Evolutionary conservation across 139 green algal species (phyloP).

Genomic region (Chlamydomonas sphaeroides): DNA sequence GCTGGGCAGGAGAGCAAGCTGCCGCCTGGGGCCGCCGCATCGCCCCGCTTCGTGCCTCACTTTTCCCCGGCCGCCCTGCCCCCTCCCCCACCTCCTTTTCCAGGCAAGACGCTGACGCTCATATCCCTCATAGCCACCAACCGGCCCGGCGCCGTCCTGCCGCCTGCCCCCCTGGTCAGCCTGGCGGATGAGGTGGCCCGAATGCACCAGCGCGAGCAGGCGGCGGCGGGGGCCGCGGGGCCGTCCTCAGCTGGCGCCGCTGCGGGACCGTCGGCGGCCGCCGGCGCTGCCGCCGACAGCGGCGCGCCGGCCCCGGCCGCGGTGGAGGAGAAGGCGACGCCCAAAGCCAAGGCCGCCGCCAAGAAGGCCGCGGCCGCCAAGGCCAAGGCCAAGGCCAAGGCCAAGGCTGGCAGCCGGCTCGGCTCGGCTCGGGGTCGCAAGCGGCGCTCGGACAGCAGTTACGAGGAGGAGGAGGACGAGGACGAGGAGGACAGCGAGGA

Average conservation of each 20-base stretch:
- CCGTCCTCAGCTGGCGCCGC: too few species aligned
- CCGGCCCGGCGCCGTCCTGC: constrained; percentile 47
- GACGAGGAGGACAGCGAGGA: constrained; percentile 3
- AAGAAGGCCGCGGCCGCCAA: constrained; percentile 2
- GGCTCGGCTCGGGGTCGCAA: too few species aligned
- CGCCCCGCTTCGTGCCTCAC: too few species aligned
- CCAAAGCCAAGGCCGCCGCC: not conserved
- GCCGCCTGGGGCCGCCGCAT: too few species aligned
- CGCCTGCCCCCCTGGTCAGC: not conserved
- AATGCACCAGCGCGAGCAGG: too few species aligned
- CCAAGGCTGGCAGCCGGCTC: too few species aligned
- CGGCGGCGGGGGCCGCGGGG: too few species aligned
- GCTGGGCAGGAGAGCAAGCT: too few species aligned
- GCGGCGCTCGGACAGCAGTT: too few species aligned
- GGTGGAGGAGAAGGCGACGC: not conserved
- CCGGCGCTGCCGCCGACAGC: not conserved
- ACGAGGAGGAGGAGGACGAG: not conserved
- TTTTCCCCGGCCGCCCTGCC: too few species aligned
- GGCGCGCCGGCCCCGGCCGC: not conserved
- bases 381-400: not conserved
- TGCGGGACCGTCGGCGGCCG: too few species aligned
- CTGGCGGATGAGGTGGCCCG: not conserved
- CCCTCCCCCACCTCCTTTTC: too few species aligned
- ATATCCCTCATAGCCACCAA: constrained; percentile 75
- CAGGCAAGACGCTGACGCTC: constrained; percentile 73